Evolutionary conservation across 352 stramenopile genomes (phyloP).

Genomic region (Pythium vanterpoolii): DNA sequence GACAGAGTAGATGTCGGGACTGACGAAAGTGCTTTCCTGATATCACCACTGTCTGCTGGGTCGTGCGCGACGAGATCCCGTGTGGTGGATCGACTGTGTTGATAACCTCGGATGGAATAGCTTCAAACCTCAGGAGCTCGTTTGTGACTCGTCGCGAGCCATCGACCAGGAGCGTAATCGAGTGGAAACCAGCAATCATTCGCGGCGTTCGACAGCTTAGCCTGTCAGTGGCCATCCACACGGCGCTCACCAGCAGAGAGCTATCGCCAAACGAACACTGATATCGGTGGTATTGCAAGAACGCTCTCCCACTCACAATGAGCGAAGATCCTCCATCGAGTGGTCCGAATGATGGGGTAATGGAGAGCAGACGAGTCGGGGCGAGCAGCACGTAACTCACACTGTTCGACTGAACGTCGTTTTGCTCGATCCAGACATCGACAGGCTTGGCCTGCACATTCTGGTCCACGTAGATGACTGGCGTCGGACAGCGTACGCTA

Average conservation of each 20-base stretch:
- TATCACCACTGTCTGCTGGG: slow-evolving; percentile 25
- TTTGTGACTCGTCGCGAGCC: slow-evolving; percentile 18
- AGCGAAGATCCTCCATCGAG: slow-evolving; percentile 29
- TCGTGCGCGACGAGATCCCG: slow-evolving; percentile 8
- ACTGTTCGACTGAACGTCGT: slow-evolving; percentile 9
- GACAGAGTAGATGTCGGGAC: slow-evolving; percentile 36
- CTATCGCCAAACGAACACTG: slow-evolving; percentile 9
- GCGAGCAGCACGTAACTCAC: background rate
- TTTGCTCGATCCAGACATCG: slow-evolving; percentile 14
- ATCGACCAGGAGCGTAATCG: slow-evolving; percentile 30
- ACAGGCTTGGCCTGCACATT: background rate
- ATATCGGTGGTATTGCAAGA: slow-evolving; percentile 17
- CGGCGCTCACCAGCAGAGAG: background rate
- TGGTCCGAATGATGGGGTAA: slow-evolving; percentile 17
- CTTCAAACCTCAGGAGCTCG: slow-evolving; percentile 31
- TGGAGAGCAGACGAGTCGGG: background rate
- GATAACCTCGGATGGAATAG: slow-evolving; percentile 33
- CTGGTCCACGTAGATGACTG: slow-evolving; percentile 7
- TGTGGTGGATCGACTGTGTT: slow-evolving; percentile 10
- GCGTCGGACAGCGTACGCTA: slow-evolving; percentile 10
- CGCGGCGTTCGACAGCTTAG: slow-evolving; percentile 5
- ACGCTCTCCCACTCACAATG: slow-evolving; percentile 29
- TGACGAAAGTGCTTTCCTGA: slow-evolving; percentile 50
- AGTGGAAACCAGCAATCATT: slow-evolving; percentile 3
- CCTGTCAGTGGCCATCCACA: background rate